Conservation (phyloP, 1,139 yeast species). For the Suhomyces maxii region DNA sequence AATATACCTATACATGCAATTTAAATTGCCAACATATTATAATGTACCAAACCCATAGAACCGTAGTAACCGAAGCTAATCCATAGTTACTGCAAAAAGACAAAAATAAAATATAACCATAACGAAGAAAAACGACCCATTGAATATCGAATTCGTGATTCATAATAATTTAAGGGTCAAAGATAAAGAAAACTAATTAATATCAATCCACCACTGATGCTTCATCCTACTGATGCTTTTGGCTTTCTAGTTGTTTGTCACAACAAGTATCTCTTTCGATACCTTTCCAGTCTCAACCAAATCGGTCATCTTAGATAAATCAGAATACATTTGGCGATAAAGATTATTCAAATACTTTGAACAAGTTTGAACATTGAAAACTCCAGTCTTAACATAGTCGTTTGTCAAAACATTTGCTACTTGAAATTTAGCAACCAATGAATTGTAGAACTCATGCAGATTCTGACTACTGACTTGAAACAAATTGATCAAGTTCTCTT, state of each 20-base stretch:
- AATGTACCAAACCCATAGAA: background rate
- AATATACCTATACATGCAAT: background rate
- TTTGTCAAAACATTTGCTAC: background rate
- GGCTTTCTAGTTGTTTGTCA: background rate
- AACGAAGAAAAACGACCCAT: too few relatives aligned
- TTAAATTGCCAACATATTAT: background rate
- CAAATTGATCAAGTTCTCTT: background rate
- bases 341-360: constrained; percentile 6
- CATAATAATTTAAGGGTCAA: too few relatives aligned
- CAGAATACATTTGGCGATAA: constrained; percentile 1
- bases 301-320: background rate
- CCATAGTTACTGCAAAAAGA: background rate
- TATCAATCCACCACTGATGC: too few relatives aligned
- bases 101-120: too few relatives aligned
- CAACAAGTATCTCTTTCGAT: background rate
- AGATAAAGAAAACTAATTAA: too few relatives aligned
- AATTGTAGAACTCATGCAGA: too few relatives aligned
- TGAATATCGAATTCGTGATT: too few relatives aligned
- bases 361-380: background rate
- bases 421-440: background rate
- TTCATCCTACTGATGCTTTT: background rate
- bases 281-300: background rate
- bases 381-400: background rate
- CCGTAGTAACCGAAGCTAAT: background rate
- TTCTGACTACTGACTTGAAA: background rate